Evolutionary conservation across 371 early-diverging fungal genomes (phyloP), one percentile per base, ranked within the genome.

Genomic region (Chytridium lagenaria): DNA sequence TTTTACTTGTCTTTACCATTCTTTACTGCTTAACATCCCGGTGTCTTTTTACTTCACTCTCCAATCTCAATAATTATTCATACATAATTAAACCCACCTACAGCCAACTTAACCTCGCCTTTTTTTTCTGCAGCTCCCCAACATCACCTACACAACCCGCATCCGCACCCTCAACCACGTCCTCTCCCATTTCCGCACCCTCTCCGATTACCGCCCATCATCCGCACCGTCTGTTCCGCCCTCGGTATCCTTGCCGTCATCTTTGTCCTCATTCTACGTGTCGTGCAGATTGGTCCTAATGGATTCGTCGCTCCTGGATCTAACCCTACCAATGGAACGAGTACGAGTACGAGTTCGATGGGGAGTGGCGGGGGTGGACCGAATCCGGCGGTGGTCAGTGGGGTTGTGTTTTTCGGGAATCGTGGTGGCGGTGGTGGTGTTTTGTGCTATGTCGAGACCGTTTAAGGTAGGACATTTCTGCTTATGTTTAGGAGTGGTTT

Each of bases 41-140:
- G n/a, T n/a, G n/a, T n/a, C n/a, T n/a, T n/a, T n/a, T n/a, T n/a
- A n/a, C n/a, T n/a, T n/a, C n/a, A n/a, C n/a, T n/a, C n/a, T n/a
- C n/a, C n/a, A n/a, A n/a, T n/a, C n/a, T n/a, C n/a, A n/a, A n/a
- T n/a, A n/a, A n/a, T n/a, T n/a, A n/a, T n/a, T n/a, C n/a, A n/a
- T n/a, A n/a, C n/a, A n/a, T n/a, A n/a, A n/a, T n/a, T n/a, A n/a
- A n/a, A n/a, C n/a, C n/a, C n/a, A n/a, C n/a, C n/a, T n/a, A n/a
- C n/a, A n/a, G n/a, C n/a, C n/a, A n/a, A n/a, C n/a, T n/a, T n/a
- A n/a, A n/a, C n/a, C n/a, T n/a, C n/a, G n/a, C n/a, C n/a, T n/a
- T n/a, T n/a, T n/a, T n/a, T n/a, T n/a, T n/a, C n/a, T n/a, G n/a
- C 26, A 61, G 63, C 63, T 61, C 63, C 63, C 63, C 26, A 61